Percentiles rank a stretch among this genome's conserved stretches.
Conservation (phyloP, 768 basidiomycete species). For the Mycena albidolilacea region DNA sequence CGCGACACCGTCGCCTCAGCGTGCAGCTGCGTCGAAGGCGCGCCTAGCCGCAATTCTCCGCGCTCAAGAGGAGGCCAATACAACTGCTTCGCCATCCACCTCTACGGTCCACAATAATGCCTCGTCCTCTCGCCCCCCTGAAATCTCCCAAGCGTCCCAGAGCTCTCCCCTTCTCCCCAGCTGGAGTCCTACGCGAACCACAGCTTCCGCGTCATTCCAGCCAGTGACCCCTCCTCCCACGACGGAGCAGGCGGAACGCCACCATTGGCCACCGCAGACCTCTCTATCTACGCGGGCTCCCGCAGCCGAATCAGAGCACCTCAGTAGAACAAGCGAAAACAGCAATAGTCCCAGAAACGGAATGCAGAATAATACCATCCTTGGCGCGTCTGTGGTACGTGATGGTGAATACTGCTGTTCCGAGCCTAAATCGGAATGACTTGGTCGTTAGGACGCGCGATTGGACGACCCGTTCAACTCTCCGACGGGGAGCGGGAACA, state of each 20-base stretch:
- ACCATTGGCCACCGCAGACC: constrained; percentile 15
- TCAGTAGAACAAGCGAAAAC: neutral
- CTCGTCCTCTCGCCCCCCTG: constrained; percentile 14
- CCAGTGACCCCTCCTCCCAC: constrained; percentile 29
- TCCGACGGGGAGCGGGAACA: constrained; percentile 38
- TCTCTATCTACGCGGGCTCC: constrained; percentile 7
- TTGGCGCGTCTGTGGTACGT: constrained; percentile 24
- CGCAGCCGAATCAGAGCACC: constrained; percentile 10
- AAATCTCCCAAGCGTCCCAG: neutral
- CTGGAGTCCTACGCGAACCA: neutral
- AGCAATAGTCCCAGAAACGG: neutral
- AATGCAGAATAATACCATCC: neutral
- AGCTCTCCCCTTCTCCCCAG: constrained; percentile 4
- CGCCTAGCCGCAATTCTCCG: constrained; percentile 25
- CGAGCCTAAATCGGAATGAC: constrained; percentile 20
- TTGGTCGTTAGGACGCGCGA: constrained; percentile 33
- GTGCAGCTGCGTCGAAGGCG: constrained; percentile 21
- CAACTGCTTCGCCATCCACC: neutral
- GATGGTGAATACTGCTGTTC: constrained; percentile 4
- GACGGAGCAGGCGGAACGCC: constrained; percentile 29
- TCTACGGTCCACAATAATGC: neutral
- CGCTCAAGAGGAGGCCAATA: constrained; percentile 10
- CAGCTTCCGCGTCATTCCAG: constrained; percentile 12
- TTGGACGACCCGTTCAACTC: constrained; percentile 27
- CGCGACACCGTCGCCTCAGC: constrained; percentile 19